Evolutionary conservation across 805 yeast species (phyloP), one percentile per base, ranked within the genome.

Genomic region (Lachancea sp.): DNA sequence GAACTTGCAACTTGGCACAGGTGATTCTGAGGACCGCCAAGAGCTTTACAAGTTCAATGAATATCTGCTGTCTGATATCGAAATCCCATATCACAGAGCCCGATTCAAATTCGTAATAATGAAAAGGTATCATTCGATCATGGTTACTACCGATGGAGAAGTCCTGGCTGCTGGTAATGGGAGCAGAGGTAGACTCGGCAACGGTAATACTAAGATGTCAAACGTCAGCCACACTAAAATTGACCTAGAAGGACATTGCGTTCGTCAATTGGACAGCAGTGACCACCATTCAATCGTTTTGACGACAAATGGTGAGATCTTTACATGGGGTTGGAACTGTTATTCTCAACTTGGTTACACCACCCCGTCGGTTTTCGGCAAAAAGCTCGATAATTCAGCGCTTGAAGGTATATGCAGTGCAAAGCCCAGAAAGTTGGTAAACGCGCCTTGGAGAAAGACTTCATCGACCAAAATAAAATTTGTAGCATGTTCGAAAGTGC

Each of bases 311-410:
- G 77, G 78, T 28, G 70, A 71, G n/a, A 64, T 86, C 1, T 82
- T 69, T 46, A 61, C 88, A 0, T 89, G 96, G 95, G 97, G 97
- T 0, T 69, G 77, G 45, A 85, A 85, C 52, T 66, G 70, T 13
- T 71, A 60, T 55, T 73, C 72, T n/a, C 94, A 84, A 55, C 59
- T 85, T 17, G 95, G 95, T 0, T 71, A 69, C 46, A 56, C 60
- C 2, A 64, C 42, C 11, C 18, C 43, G 7, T 15, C 36, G 12
- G 11, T 67, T 5, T 45, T 50, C 2, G 52, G 55, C 17, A 52
- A 55, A 2, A 58, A 49, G 34, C 32, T 52, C 0, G 56, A 55
- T n/a, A 56, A 48, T 7, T 65, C 60, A 15, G 38, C 36, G 5
- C 20, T 45, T 8, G 54, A 58, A 37, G 47, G 53, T 50, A 42